phyloP scores from a whole-genome alignment of 352 stramenopile genomes.

The Phytophthora cactorum region DNA sequence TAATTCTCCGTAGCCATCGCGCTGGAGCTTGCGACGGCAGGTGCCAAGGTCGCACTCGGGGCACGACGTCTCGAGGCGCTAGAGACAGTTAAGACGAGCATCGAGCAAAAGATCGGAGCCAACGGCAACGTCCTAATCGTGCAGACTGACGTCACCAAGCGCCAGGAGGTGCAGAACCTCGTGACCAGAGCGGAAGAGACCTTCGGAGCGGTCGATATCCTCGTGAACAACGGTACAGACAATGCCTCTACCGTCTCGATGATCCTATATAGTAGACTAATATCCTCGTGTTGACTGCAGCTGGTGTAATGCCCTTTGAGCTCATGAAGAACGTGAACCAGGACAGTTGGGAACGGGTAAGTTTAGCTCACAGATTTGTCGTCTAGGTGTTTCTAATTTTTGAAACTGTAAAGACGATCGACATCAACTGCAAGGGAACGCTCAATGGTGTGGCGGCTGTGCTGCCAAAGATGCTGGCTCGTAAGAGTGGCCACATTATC shows the following conservation, averaged over 20 bases:
- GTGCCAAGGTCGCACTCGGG: constrained; percentile 84
- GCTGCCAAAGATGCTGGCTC: constrained; percentile 75
- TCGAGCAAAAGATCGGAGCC: constrained; percentile 35
- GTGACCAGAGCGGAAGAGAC: constrained; percentile 60
- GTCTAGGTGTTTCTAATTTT: constrained; percentile 6
- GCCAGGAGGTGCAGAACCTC: constrained; percentile 66
- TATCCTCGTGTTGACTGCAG: constrained; percentile 24
- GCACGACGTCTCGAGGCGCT: constrained; percentile 73
- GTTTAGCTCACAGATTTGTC: neutral
- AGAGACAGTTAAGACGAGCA: constrained; percentile 47
- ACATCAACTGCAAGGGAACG: constrained; percentile 94
- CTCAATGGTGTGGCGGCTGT: constrained; percentile 88
- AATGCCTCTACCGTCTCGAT: neutral
- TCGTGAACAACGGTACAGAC: constrained; percentile 86
- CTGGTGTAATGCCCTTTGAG: constrained; percentile 94
- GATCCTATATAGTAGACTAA: neutral
- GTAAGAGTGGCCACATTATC: constrained; percentile 83
- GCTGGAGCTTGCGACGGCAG: constrained; percentile 64
- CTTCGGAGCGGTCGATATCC: constrained; percentile 85
- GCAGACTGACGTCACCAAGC: constrained; percentile 74
- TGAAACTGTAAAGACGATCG: constrained; percentile 65
- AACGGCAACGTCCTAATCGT: constrained; percentile 47
- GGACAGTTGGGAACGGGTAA: constrained; percentile 89
- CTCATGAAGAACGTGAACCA: constrained; percentile 90
- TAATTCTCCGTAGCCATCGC: constrained; percentile 59